Base-by-base conservation (phyloP, 208 protist genomes). In the Acanthamoeba rhysodes region DNA sequence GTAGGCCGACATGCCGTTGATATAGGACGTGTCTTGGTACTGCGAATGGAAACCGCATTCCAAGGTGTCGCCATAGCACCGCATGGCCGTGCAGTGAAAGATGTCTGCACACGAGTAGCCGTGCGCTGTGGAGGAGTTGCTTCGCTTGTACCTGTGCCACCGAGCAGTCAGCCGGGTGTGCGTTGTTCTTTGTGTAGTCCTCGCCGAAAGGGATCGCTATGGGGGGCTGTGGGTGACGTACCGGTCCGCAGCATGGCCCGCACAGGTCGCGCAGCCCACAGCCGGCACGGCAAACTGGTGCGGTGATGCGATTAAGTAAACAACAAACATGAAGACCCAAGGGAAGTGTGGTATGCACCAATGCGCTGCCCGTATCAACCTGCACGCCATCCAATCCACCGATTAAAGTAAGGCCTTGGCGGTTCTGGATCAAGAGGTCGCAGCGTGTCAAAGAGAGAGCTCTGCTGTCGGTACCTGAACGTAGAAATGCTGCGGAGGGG, bases 11-110 rank as follows among this genome's bases (percentile, higher is more conserved):
- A 8, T 59, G 55, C 84, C 84, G 9, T 91, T 91, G 34, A 91
- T 91, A 29, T 72, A 91, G 34, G 84, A 91, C 62, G 68, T 91
- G 62, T 91, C 84, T 70, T 91, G 57, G 45, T 91, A 91, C 55
- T 72, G 62, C 29, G 84, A 91, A 34, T 70, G 84, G 27, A 91
- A 91, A 27, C 84, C 62, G 53, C 84, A 91, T 4, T 70, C 32
- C 9, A 91, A 70, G 22, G 84, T 91, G 5, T 91, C 53, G 34
- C 34, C 27, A 34, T 72, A 91, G 84, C 84, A 91, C 22, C 84
- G 84, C 34, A 62, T 34, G 45, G 84, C 84, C 29, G 84, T 55
- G 34, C 84, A 91, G 34, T 91, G 53, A 27, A 62, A 72, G 84
- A 91, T 37, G 27, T 91, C 84, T 1, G 55, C 29, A 34, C 84